Evolutionary conservation across 2,329 filamentous ascomycete species (phyloP).

Genomic region (Calonectria montana): DNA sequence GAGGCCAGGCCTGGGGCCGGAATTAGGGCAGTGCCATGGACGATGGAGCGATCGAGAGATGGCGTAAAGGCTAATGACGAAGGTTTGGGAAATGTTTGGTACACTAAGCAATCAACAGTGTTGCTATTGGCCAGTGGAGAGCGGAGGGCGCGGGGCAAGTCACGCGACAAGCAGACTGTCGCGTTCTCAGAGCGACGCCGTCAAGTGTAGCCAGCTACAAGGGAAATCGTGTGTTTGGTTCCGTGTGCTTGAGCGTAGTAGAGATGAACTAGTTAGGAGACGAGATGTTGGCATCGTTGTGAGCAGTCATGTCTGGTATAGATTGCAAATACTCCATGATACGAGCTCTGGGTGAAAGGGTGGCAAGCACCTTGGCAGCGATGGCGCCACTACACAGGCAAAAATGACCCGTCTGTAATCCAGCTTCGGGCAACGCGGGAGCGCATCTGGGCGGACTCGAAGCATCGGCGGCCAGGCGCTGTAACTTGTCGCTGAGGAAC

Average conservation of each 20-base stretch:
- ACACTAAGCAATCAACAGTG: background rate
- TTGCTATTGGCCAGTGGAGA: background rate
- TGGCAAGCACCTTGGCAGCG: background rate
- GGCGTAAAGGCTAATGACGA: background rate
- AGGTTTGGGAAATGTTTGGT: background rate
- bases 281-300: too few species aligned
- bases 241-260: too few species aligned
- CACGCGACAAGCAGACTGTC: background rate
- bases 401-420: background rate
- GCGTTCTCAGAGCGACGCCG: background rate
- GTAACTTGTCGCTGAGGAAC: background rate
- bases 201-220: background rate
- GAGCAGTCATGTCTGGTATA: background rate
- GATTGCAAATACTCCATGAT: background rate
- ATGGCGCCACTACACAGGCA: background rate
- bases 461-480: background rate
- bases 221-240: background rate
- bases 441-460: background rate
- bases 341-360: too few species aligned
- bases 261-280: too few species aligned
- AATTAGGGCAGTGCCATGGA: background rate
- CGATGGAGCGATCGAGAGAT: background rate
- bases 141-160: background rate
- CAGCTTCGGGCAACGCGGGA: too few species aligned
- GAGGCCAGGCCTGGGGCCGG: background rate